Conservation (phyloP, 257 asterid genomes). For the Primulina eburnea region DNA sequence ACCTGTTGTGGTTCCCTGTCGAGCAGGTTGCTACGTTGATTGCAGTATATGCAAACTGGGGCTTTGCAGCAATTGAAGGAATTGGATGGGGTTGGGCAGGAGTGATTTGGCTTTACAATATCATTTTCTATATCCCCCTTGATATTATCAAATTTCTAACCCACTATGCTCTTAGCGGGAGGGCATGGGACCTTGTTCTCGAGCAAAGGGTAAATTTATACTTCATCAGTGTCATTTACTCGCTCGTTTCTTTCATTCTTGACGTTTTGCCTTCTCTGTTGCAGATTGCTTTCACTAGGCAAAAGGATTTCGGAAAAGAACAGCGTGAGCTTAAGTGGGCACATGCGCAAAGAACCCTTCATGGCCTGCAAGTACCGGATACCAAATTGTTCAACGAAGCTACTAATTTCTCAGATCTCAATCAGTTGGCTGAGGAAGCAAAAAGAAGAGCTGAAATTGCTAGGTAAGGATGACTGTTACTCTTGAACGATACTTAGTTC, state of each 20-base stretch:
- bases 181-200: conserved; percentile 98
- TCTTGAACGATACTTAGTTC: not conserved
- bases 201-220: conserved; percentile 68
- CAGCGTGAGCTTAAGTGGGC: conserved; percentile 97
- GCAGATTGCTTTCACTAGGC: conserved; percentile 94
- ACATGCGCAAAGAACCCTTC: conserved; percentile 95
- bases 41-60: conserved; percentile 90
- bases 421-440: conserved; percentile 98
- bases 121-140: conserved; percentile 76
- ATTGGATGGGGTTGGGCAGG: conserved; percentile 99
- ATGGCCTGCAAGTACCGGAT: conserved; percentile 91
- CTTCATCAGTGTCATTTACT: not conserved
- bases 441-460: conserved; percentile 97
- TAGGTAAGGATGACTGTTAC: conserved; percentile 40
- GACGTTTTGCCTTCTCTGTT: conserved; percentile 7
- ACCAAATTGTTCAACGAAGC: conserved; percentile 73
- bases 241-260: not conserved
- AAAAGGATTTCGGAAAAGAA: conserved; percentile 94
- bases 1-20: conserved; percentile 15
- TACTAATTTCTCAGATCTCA: conserved; percentile 79
- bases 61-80: conserved; percentile 96
- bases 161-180: conserved; percentile 85
- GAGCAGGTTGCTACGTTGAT: conserved; percentile 86
- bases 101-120: conserved; percentile 88
- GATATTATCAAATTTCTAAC: conserved; percentile 75